Base-by-base conservation (phyloP, 257 asterid genomes). In the Solanum phureja region DNA sequence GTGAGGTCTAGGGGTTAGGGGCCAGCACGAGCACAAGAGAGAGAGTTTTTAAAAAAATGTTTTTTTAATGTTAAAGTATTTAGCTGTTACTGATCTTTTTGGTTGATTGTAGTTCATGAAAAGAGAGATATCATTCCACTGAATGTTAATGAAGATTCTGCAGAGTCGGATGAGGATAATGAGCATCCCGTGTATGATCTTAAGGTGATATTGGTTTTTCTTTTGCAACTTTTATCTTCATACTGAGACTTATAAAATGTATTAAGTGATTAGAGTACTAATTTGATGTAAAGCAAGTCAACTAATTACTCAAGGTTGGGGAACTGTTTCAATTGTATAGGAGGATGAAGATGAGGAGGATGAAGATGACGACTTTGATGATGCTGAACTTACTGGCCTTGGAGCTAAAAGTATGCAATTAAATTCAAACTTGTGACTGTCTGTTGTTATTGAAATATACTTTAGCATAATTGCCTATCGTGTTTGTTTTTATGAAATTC, bases 91-190 rank as follows among this genome's bases (percentile, higher is more conserved):
- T 23, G 19, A 79, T 64, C 1, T 69, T 14, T 79, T 73, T 76
- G 24, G n/a, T 38, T 90, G 56, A 21, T 91, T 91, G 90, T 84
- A 97, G 99, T 97, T 92, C 99, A 97, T 93, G 94, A 95, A 90
- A 95, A 93, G 89, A 93, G 98, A 87, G 98, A 97, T 88, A 86
- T 95, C 35, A 89, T 97, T 68, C 98, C 99, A 1, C 88, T 97
- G 90, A 92, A 94, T 89, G 83, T 93, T 75, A 89, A 92, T 27
- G 94, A 91, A 83, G 96, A 91, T 85, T 81, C 86, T 44, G 96
- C 79, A 19, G 97, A 92, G 11, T 93, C 99, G 14, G 99, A 95
- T 89, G 99, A 93, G 87, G 99, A 95, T 85, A 56, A 82, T 34
- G 99, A 97, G 88, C 94, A 91, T 77, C 95, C 98, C 1, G 99